Conservation (phyloP, 148 eudicot species). For the Vaccinium corymbosum region DNA sequence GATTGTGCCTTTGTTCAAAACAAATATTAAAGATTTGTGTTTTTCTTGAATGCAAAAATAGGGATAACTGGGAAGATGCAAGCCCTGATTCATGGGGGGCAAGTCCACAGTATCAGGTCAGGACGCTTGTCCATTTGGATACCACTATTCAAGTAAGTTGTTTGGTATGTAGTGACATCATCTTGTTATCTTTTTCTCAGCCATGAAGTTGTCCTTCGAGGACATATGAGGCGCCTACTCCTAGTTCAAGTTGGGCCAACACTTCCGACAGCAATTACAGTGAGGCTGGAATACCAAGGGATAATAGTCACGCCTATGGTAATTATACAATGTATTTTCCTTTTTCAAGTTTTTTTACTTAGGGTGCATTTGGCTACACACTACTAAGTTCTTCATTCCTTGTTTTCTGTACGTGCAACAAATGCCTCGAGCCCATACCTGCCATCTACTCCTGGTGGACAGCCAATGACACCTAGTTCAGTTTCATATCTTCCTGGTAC, state of each 20-base stretch:
- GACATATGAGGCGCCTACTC: constrained; percentile 93
- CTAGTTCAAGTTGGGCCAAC: constrained; percentile 84
- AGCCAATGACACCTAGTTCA: constrained; percentile 91
- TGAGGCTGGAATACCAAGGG: constrained; percentile 93
- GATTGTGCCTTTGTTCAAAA: constrained; percentile 1
- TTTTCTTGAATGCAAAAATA: constrained; percentile 22
- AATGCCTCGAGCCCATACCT: constrained; percentile 98
- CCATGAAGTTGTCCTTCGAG: constrained; percentile 88
- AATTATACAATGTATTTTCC: constrained; percentile 3
- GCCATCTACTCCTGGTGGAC: constrained; percentile 97
- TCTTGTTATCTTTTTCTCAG: constrained; percentile 35
- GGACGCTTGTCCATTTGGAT: constrained; percentile 15
- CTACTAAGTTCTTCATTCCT: neutral
- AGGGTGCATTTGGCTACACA: neutral
- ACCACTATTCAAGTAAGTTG: constrained; percentile 2
- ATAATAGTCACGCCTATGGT: constrained; percentile 79
- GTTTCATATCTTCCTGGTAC: constrained; percentile 83
- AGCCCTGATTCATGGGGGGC: constrained; percentile 97
- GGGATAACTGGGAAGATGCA: constrained; percentile 97
- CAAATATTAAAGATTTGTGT: neutral
- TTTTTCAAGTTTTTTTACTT: neutral
- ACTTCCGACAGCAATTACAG: constrained; percentile 70
- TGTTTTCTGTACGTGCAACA: constrained; percentile 42
- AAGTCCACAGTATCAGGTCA: constrained; percentile 89
- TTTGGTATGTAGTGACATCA: constrained; percentile 11